Conservation (phyloP, 1,139 yeast species). For the Debaryomyces fabryi region DNA sequence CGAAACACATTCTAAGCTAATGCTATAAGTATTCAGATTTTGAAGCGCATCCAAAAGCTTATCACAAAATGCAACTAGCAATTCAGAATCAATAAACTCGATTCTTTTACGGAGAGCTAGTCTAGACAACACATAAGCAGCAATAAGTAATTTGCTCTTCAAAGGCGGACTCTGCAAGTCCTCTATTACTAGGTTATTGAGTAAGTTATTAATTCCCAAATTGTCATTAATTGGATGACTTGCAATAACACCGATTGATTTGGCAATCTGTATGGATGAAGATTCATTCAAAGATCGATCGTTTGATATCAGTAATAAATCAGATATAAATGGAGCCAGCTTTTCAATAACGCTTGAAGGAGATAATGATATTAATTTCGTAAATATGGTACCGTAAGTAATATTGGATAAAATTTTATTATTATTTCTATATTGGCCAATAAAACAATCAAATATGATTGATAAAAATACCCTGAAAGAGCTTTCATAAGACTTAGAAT, state of each 20-base stretch:
- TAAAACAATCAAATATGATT: slow-evolving; percentile 32
- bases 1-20: slow-evolving; percentile 49
- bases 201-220: slow-evolving; percentile 13
- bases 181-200: slow-evolving; percentile 14
- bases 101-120: slow-evolving; percentile 43
- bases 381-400: slow-evolving; percentile 32
- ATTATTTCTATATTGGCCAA: slow-evolving; percentile 24
- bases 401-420: slow-evolving; percentile 19
- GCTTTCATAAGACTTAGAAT: slow-evolving; percentile 11
- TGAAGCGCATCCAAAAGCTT: slow-evolving; percentile 21
- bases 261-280: slow-evolving; percentile 44
- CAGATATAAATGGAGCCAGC: slow-evolving; percentile 21
- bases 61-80: slow-evolving; percentile 19
- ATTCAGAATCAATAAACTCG: slow-evolving; percentile 19
- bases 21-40: slow-evolving; percentile 25
- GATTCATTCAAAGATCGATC: slow-evolving; percentile 33
- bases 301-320: slow-evolving; percentile 26
- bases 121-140: slow-evolving; percentile 57
- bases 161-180: slow-evolving; percentile 19
- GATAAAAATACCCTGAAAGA: slow-evolving; percentile 23
- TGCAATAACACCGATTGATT: slow-evolving; percentile 57
- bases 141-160: slow-evolving; percentile 35
- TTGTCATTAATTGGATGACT: slow-evolving; percentile 41
- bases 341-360: slow-evolving; percentile 31
- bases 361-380: slow-evolving; percentile 39